These are phyloP conservation scores for Naganishia kalamii DNA, from an alignment of 768 basidiomycete genomes.

Conservation along the genomic window DNA sequence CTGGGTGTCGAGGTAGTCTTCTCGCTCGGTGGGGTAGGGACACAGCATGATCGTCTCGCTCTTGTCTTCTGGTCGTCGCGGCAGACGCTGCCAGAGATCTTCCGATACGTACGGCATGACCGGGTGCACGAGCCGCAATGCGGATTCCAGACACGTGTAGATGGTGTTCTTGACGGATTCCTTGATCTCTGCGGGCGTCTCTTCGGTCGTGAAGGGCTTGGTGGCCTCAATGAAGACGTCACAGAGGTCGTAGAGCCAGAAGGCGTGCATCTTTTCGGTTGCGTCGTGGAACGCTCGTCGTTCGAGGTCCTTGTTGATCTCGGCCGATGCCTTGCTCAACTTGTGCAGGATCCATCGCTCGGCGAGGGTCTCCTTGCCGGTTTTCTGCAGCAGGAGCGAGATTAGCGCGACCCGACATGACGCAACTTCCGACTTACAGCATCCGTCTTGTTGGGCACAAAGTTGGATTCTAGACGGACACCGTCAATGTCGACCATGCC, in stretches of 20 bases:
- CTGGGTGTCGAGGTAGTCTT: slow-evolving; percentile 54
- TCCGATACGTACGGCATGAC: slow-evolving; percentile 99
- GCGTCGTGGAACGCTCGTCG: slow-evolving; percentile 90
- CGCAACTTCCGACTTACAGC: slow-evolving; percentile 53
- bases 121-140: slow-evolving; percentile 83
- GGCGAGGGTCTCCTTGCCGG: slow-evolving; percentile 81
- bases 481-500: slow-evolving; percentile 53
- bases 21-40: slow-evolving; percentile 60
- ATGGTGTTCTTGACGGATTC: slow-evolving; percentile 89
- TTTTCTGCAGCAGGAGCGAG: slow-evolving; percentile 55
- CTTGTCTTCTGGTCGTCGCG: slow-evolving; percentile 70
- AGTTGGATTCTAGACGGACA: slow-evolving; percentile 50
- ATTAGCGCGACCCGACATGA: background rate
- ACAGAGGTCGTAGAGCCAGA: slow-evolving; percentile 98
- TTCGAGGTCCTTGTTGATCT: slow-evolving; percentile 67
- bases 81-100: slow-evolving; percentile 95
- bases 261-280: slow-evolving; percentile 75
- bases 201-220: slow-evolving; percentile 91
- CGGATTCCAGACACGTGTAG: slow-evolving; percentile 87
- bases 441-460: slow-evolving; percentile 64
- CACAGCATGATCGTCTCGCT: slow-evolving; percentile 87
- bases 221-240: slow-evolving; percentile 99
- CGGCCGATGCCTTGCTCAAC: slow-evolving; percentile 69
- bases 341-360: slow-evolving; percentile 95
- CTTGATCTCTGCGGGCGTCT: slow-evolving; percentile 55